phyloP scores from a whole-genome alignment of 257 asterid genomes.

The Fraxinus pennsylvanica region DNA sequence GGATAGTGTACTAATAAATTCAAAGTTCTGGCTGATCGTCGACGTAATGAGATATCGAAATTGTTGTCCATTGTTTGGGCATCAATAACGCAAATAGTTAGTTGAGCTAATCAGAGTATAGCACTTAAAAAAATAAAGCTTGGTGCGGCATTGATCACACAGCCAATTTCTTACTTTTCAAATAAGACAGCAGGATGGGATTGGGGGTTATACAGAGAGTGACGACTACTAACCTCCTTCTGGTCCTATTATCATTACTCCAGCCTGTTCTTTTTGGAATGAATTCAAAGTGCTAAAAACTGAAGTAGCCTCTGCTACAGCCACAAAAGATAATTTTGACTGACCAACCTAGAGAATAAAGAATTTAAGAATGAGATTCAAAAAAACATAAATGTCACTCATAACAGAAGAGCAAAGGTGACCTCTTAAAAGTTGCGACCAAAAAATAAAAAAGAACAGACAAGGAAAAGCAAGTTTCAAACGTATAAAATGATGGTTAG shows the following conservation, averaged over 20 bases:
- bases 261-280: constrained; percentile 47
- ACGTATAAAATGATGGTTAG: not conserved
- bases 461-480: not conserved
- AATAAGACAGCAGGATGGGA: constrained; percentile 2
- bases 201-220: not conserved
- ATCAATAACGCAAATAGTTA: not conserved
- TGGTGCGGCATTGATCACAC: not conserved
- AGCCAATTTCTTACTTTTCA: not conserved
- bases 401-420: not conserved
- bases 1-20: not conserved
- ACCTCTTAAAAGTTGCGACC: not conserved
- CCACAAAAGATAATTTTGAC: constrained; percentile 71
- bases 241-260: constrained; percentile 85
- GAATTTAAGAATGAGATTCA: constrained; percentile 9
- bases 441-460: not conserved
- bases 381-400: constrained; percentile 8
- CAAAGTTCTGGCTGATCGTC: not conserved
- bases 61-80: not conserved
- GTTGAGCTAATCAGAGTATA: not conserved
- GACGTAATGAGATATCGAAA: too few relatives aligned
- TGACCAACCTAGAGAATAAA: constrained; percentile 52
- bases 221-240: constrained; percentile 82
- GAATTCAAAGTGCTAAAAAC: constrained; percentile 55
- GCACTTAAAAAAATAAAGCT: not conserved
- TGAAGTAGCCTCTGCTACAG: constrained; percentile 81